Evolutionary conservation across 306 rosid species (phyloP).

Genomic region (Mimosa pudica): DNA sequence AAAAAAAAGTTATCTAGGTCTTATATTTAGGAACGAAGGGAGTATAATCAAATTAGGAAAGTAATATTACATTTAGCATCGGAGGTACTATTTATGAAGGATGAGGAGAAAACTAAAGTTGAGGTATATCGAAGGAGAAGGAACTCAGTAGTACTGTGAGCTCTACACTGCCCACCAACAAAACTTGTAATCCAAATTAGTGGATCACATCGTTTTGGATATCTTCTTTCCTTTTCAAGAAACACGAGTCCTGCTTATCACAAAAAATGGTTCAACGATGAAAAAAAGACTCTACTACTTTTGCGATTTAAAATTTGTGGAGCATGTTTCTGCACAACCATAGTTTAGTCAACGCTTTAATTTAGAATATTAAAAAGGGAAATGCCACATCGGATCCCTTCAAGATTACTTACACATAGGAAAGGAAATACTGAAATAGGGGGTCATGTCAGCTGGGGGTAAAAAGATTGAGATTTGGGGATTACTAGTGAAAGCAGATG

Average conservation of each 20-base stretch:
- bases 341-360: not conserved
- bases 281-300: not conserved
- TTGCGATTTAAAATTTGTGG: not conserved
- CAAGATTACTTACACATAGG: not conserved
- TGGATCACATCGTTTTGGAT: constrained; percentile 35
- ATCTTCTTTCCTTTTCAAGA: constrained; percentile 40
- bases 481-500: not conserved
- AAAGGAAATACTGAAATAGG: not conserved
- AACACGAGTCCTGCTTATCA: constrained; percentile 18
- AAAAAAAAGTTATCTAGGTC: no score
- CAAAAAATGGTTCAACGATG: not conserved
- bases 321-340: not conserved
- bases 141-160: not conserved
- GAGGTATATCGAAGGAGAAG: not conserved
- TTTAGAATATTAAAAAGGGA: not conserved
- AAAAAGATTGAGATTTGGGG: not conserved
- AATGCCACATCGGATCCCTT: not conserved
- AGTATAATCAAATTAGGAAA: no score
- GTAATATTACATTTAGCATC: no score
- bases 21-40: no score
- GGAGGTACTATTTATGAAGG: not conserved
- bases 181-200: constrained; percentile 40
- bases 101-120: not conserved
- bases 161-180: constrained; percentile 34
- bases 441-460: not conserved